A percentile compares a stretch with the other conserved stretches of the same genome.
These are phyloP conservation scores for Camelina laxa DNA, from an alignment of 345 rosid species.

Conservation along the genomic window DNA sequence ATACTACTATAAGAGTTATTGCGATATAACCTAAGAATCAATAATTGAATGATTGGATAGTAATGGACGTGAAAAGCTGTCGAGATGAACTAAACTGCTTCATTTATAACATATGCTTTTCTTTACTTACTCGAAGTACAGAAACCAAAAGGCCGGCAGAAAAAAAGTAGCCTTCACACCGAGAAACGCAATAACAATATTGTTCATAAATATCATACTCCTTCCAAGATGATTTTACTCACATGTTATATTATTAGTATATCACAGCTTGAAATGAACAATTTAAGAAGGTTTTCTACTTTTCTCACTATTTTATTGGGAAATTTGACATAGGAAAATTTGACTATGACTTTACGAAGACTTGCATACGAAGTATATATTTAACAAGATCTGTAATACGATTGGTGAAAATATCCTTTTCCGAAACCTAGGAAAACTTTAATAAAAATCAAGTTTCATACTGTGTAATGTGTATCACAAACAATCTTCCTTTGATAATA, in stretches of 20 bases:
- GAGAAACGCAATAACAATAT: neutral
- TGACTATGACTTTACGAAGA: neutral
- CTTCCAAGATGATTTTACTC: neutral
- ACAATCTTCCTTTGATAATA: neutral
- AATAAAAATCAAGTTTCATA: neutral
- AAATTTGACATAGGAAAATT: too few relatives aligned
- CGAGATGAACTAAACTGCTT: conserved; percentile 21
- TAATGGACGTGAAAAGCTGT: conserved; percentile 43
- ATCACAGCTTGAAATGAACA: neutral
- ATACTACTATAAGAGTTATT: conserved; percentile 20
- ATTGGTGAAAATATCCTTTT: too few relatives aligned
- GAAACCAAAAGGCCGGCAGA: conserved; percentile 13
- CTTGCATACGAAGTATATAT: neutral
- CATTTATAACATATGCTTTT: conserved; percentile 29
- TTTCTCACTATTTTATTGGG: too few relatives aligned
- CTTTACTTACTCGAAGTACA: conserved; percentile 19
- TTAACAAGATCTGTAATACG: too few relatives aligned
- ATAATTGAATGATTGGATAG: conserved; percentile 42
- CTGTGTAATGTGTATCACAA: neutral
- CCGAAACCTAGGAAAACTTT: neutral
- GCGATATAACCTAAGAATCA: conserved; percentile 37
- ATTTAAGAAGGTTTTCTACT: too few relatives aligned
- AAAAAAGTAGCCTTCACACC: neutral
- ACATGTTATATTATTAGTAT: neutral
- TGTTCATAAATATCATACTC: neutral